Evolutionary conservation across 208 protist genomes (phyloP).

Genomic region (Endotrypanum monterogeii): DNA sequence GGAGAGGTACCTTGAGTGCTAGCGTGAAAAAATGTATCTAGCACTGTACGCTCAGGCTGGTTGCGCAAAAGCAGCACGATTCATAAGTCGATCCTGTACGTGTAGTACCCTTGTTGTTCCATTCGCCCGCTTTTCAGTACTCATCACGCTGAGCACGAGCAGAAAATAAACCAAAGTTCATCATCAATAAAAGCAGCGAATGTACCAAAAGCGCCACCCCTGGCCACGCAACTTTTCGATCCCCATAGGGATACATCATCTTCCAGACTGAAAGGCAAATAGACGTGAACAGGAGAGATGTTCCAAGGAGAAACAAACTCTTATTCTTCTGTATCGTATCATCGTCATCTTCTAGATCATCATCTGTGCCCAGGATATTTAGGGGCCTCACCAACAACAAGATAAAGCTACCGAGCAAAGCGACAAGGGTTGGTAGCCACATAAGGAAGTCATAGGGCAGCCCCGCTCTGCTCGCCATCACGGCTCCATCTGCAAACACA

Average conservation of each 20-base stretch:
- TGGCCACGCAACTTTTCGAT: conserved; percentile 34
- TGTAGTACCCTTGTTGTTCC: neutral
- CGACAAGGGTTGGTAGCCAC: conserved; percentile 55
- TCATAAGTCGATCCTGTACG: neutral
- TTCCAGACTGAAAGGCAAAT: conserved; percentile 63
- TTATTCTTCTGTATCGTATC: conserved; percentile 37
- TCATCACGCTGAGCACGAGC: conserved; percentile 20
- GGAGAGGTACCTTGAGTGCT: neutral
- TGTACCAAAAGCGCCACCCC: conserved; percentile 53
- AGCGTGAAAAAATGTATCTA: neutral
- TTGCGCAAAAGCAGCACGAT: neutral
- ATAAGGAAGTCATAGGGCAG: conserved; percentile 75
- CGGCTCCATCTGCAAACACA: conserved; percentile 63
- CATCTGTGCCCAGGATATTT: conserved; percentile 22
- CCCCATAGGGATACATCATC: conserved; percentile 46
- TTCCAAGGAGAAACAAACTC: conserved; percentile 54
- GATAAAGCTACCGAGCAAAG: conserved; percentile 49
- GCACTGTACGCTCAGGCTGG: neutral
- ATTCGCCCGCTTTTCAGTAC: conserved; percentile 7
- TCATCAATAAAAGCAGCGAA: conserved; percentile 44
- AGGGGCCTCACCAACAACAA: conserved; percentile 51
- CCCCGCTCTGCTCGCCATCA: conserved; percentile 37
- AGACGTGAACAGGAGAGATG: conserved; percentile 52
- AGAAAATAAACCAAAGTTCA: conserved; percentile 28
- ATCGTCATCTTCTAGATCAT: conserved; percentile 38